Evolutionary conservation across 208 protist species (phyloP), one percentile per base, ranked within the genome.

Genomic region (Leptomonas seymouri): DNA sequence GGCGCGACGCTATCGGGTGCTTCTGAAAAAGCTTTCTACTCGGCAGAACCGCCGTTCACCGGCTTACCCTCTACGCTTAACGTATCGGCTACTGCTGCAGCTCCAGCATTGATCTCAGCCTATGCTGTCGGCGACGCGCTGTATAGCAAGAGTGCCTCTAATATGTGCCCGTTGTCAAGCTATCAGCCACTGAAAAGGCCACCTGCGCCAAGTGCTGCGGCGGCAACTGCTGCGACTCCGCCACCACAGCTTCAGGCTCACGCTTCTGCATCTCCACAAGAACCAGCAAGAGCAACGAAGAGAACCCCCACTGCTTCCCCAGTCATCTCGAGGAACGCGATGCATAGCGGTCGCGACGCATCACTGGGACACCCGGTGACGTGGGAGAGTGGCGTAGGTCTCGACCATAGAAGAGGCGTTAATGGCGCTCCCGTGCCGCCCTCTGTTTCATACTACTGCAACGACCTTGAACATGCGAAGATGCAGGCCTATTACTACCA

Each of bases 401-500:
- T 3, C 34, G 34, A 39, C 34, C 34, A 9, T 39, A 39, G 34
- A 39, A 3, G 34, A 49, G 18, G 45, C 6, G 9, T 49, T 49
- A 2, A 16, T n/a, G 15, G 16, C 3, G 11, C 14, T 15, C 48
- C 14, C 20, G 18, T 8, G 2, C 20, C n/a, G 5, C 27, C 21
- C 34, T 65, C 28, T 30, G 3, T 30, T 39, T 39, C 34, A 3
- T 21, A 31, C 31, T 64, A 65, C 62, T 71, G 68, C 50, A 63
- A 71, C 58, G 41, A 36, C 20, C 57, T 74, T 12, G 62, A 63
- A 46, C 56, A 71, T 59, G 70, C 71, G 18, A 64, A 66, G 61
- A 28, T 53, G 64, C 77, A 82, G 45, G 42, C 77, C 3, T 71
- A 74, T 44, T 64, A 69, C 46, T 20, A 58, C 31, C 74, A 74